These are phyloP conservation scores for Fusarium subtropicale DNA, from an alignment of 2,329 filamentous ascomycete genomes.

Conservation along the genomic window DNA sequence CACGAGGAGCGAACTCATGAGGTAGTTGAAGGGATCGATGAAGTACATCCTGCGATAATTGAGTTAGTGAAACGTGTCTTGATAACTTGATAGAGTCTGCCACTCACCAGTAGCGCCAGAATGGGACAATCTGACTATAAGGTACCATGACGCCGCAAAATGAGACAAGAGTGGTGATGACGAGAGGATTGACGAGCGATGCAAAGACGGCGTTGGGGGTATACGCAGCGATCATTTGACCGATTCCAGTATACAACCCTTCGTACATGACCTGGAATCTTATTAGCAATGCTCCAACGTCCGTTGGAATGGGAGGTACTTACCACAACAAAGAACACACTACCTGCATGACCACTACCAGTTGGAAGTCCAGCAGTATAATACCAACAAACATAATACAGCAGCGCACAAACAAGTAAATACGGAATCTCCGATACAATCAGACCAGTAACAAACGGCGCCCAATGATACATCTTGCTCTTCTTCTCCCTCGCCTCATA, in stretches of 20 bases:
- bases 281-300: background rate
- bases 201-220: conserved; percentile 71
- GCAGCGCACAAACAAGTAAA: background rate
- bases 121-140: conserved; percentile 68
- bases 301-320: fast-evolving
- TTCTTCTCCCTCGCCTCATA: background rate
- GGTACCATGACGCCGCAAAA: conserved; percentile 83
- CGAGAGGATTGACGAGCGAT: conserved; percentile 65
- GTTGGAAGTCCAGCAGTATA: background rate
- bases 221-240: conserved; percentile 71
- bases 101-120: conserved; percentile 72
- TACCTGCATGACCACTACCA: background rate
- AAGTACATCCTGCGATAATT: conserved; percentile 58
- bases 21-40: conserved; percentile 70
- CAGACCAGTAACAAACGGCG: background rate
- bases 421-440: background rate
- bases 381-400: background rate
- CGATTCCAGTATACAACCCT: conserved; percentile 70
- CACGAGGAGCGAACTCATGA: conserved; percentile 66
- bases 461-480: background rate
- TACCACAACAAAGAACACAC: background rate
- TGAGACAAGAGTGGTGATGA: conserved; percentile 69
- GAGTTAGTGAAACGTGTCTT: background rate
- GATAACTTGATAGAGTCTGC: fast-evolving
- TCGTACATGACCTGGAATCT: conserved; percentile 59